A percentile compares a stretch with the other conserved stretches of the same genome.
Conservation (phyloP, 345 rosid species). For the Citrus hindsii region DNA sequence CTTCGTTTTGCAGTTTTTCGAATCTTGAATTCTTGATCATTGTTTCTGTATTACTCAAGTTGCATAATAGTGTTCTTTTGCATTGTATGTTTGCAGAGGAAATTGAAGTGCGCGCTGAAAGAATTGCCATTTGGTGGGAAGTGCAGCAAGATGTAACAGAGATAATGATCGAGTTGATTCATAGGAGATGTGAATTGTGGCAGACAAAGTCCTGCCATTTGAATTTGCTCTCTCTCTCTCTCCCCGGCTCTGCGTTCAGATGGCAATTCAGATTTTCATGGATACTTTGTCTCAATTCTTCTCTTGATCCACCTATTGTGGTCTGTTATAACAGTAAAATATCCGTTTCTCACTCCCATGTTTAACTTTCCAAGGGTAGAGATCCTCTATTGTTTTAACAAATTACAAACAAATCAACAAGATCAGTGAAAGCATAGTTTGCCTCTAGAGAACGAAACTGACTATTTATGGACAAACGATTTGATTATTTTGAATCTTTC, state of each 20-base stretch:
- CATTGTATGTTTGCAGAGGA: conserved; percentile 24
- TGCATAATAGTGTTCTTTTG: neutral
- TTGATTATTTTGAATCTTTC: too few species aligned
- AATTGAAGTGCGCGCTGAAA: conserved; percentile 28
- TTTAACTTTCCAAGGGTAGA: neutral
- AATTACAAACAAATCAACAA: neutral
- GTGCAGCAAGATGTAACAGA: conserved; percentile 5
- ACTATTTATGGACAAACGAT: too few species aligned
- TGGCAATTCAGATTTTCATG: neutral
- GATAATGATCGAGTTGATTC: neutral
- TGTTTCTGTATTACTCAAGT: neutral
- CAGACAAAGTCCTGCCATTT: neutral
- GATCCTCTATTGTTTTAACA: neutral
- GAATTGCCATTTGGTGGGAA: conserved; percentile 25
- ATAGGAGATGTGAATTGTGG: neutral
- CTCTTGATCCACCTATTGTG: conserved; percentile 10
- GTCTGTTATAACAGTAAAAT: neutral
- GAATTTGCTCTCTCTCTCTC: neutral
- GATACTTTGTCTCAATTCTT: neutral
- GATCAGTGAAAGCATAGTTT: neutral
- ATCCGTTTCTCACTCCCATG: neutral
- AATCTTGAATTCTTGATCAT: neutral
- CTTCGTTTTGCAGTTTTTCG: neutral
- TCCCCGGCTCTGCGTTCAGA: neutral
- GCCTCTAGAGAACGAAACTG: too few species aligned